Percentiles rank a stretch among this genome's conserved stretches.
Evolutionary conservation across 768 basidiomycete species (phyloP).

Genomic region (Suillus spraguei): DNA sequence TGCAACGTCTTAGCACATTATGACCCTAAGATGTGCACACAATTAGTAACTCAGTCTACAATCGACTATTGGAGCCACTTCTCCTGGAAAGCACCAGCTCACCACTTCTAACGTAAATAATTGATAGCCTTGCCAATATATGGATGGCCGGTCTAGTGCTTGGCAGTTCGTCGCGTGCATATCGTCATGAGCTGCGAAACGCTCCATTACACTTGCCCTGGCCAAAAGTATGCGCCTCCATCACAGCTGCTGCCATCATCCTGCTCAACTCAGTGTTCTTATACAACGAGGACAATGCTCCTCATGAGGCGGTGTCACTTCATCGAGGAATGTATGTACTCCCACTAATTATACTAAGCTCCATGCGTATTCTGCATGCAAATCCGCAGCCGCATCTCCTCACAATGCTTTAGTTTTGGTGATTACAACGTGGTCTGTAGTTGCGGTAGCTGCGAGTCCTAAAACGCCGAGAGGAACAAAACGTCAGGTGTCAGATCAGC

Average conservation of each 20-base stretch:
- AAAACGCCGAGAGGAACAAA: background rate
- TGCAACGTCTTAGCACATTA: no score
- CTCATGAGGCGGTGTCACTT: background rate
- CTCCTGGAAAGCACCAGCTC: constrained; percentile 41
- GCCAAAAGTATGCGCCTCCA: constrained; percentile 53
- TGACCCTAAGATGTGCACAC: no score
- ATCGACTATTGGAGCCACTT: constrained; percentile 68
- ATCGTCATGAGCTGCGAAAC: constrained; percentile 40
- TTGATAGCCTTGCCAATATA: no score
- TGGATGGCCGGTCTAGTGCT: background rate
- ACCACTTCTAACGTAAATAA: no score
- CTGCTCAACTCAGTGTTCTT: constrained; percentile 22
- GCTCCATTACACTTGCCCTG: constrained; percentile 45
- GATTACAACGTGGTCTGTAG: background rate
- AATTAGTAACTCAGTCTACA: constrained; percentile 28
- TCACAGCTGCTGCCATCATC: constrained; percentile 65
- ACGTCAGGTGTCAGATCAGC: background rate
- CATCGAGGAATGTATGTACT: background rate
- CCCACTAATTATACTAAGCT: background rate
- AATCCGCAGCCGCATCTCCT: background rate
- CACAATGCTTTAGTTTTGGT: background rate
- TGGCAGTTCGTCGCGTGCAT: constrained; percentile 8
- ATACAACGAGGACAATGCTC: constrained; percentile 17
- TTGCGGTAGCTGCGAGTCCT: background rate
- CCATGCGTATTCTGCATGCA: background rate